Conservation (phyloP, 129 eudicot genomes). For the Helichrysum umbraculigerum region DNA sequence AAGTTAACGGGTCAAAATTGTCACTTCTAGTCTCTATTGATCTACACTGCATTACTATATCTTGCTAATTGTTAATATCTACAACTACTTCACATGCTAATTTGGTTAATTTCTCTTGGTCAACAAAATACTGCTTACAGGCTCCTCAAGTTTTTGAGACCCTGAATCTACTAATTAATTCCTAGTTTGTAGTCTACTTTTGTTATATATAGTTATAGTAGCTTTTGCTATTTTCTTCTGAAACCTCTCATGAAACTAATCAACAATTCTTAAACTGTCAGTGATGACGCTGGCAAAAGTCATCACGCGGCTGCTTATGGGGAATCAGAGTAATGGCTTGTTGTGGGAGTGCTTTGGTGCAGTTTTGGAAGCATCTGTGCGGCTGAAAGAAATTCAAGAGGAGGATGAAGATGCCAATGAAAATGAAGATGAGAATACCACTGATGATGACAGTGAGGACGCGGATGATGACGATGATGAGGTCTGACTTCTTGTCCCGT, state of each 20-base stretch:
- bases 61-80: neutral
- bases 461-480: conserved; percentile 43
- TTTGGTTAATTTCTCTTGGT: neutral
- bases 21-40: neutral
- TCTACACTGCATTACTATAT: neutral
- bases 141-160: too few species aligned
- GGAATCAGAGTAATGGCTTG: conserved; percentile 35
- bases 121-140: too few species aligned
- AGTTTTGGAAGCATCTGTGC: conserved; percentile 55
- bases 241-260: neutral
- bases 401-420: conserved; percentile 48
- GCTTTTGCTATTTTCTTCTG: neutral
- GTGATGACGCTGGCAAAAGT: conserved; percentile 57
- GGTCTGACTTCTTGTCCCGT: conserved; percentile 24
- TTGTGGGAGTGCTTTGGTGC: conserved; percentile 59
- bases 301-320: conserved; percentile 38
- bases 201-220: neutral
- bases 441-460: conserved; percentile 33
- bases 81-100: neutral
- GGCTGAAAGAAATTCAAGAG: conserved; percentile 56
- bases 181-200: neutral
- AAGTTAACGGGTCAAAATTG: neutral
- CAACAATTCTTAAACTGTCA: conserved; percentile 19
- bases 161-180: neutral
- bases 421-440: conserved; percentile 35